Evolutionary conservation across 2,329 filamentous ascomycete species (phyloP), one percentile per base, ranked within the genome.

Genomic region (Pseudogymnoascus sp.): DNA sequence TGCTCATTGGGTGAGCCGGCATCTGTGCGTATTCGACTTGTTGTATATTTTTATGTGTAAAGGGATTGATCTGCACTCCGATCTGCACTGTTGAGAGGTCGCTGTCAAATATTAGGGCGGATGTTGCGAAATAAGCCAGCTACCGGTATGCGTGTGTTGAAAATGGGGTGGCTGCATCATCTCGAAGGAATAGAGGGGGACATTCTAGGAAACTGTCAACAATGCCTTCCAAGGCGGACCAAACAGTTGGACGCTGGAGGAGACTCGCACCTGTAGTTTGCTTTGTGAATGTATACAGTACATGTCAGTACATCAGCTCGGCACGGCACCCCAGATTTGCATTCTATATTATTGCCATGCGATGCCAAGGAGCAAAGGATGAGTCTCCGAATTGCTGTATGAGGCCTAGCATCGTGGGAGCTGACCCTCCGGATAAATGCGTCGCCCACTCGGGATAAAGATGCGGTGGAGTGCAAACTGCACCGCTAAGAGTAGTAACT

Each of bases 401-500:
- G 26, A 30, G 45, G 45, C 5, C 26, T 52, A 52, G 45, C 23
- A 28, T 18, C 23, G 18, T 30, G 45, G 45, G 45, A 52, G 45
- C 45, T 52, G 45, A 52, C n/a, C 45, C 23, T 52, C 45, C 45
- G 45, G 45, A 30, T 52, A 52, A 52, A 52, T 52, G 18, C 45
- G 12, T 52, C 45, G 23, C 23, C 45, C 45, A 52, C 13, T 52
- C 45, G 45, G 45, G 45, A 12, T 52, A 52, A 52, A 52, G 45
- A 52, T 52, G 45, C 5, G 4, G 23, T 12, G 18, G 5, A 48
- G 39, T n/a, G 41, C 19, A 8, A n/a, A 18, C 39, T 9, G 13
- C 21, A 26, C 39, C 5, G 5, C 21, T n/a, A 9, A 28, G 23
- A n/a, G n/a, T n/a, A n/a, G n/a, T n/a, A n/a, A n/a, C n/a, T n/a